These are phyloP conservation scores for Ophiostoma perfectum DNA, from an alignment of 2,329 filamentous ascomycete species.

Conservation along the genomic window DNA sequence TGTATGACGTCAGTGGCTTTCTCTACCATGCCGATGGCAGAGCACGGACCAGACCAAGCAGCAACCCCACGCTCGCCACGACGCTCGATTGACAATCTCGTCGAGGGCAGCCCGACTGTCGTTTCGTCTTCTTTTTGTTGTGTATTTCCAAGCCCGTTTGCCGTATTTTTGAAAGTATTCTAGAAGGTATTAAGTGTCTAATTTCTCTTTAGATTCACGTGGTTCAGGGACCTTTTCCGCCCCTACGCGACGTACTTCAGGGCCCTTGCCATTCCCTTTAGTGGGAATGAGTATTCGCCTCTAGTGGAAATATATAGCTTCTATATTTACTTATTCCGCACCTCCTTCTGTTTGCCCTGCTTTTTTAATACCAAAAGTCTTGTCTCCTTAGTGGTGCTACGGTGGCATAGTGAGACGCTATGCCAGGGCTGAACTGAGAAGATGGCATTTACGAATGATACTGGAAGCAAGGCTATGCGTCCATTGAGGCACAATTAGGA, in stretches of 20 bases:
- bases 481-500: neutral
- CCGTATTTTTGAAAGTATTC: neutral
- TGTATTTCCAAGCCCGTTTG: neutral
- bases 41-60: constrained; percentile 5
- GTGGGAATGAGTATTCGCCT: neutral
- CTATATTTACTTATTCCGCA: neutral
- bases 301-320: too few relatives aligned
- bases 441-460: neutral
- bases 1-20: neutral
- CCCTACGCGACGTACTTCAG: neutral
- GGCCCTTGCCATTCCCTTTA: neutral
- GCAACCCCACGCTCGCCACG: constrained; percentile 1
- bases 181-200: neutral
- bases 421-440: constrained; percentile 2
- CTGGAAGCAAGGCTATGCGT: neutral
- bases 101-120: too few relatives aligned
- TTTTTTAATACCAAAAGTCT: neutral
- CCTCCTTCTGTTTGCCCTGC: neutral
- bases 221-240: neutral
- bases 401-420: neutral
- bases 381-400: too few relatives aligned
- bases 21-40: neutral
- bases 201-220: neutral
- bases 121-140: neutral
- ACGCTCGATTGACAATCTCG: neutral